Percentiles rank a stretch among this genome's conserved stretches.
Conservation (phyloP, 2,329 filamentous ascomycete genomes). For the Paecilomyces sp. region DNA sequence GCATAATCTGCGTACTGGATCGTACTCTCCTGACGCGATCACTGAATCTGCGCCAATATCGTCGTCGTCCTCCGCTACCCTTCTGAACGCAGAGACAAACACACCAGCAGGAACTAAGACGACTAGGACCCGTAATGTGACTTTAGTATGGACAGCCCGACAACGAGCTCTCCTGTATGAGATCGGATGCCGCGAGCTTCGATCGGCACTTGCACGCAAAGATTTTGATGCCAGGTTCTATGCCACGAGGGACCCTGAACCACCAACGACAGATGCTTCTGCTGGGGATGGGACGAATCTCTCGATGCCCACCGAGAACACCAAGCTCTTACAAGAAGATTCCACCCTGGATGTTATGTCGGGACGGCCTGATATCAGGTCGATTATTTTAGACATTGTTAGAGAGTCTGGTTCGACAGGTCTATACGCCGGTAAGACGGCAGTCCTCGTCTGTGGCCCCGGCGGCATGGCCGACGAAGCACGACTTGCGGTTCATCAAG, state of each 20-base stretch:
- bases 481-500: conserved; percentile 26
- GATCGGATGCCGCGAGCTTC: conserved; percentile 7
- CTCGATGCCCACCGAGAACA: neutral
- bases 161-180: conserved; percentile 10
- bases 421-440: conserved; percentile 15
- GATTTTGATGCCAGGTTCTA: conserved; percentile 8
- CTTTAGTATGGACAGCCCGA: conserved; percentile 11
- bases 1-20: conserved; percentile 11
- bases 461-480: conserved; percentile 35
- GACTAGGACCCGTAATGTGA: conserved; percentile 9
- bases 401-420: conserved; percentile 8
- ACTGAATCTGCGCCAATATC: neutral
- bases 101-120: neutral
- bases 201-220: conserved; percentile 3
- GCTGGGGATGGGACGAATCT: neutral
- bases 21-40: neutral
- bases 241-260: conserved; percentile 4
- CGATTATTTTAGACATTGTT: conserved; percentile 16
- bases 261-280: neutral
- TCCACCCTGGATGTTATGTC: conserved; percentile 16
- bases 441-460: conserved; percentile 35
- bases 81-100: neutral
- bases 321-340: neutral
- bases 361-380: conserved; percentile 25
- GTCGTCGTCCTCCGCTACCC: neutral